Conservation (phyloP, 441 rosid genomes). For the Bruguiera hainesii region DNA sequence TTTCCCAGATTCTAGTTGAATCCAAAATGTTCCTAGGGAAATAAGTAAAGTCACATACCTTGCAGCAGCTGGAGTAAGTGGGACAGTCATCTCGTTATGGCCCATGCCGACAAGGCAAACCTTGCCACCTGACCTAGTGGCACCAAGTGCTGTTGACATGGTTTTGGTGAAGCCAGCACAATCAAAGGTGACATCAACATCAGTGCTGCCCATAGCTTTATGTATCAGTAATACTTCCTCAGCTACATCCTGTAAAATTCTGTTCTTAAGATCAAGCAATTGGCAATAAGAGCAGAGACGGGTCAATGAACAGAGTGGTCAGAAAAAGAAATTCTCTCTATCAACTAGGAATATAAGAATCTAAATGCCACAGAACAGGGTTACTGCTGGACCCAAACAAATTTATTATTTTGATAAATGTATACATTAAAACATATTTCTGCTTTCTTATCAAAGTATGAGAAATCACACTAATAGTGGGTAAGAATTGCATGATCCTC, state of each 20-base stretch:
- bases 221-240: slow-evolving; percentile 56
- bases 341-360: too few species aligned
- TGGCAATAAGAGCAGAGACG: neutral
- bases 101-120: slow-evolving; percentile 98
- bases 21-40: neutral
- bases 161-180: slow-evolving; percentile 86
- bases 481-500: neutral
- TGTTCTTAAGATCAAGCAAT: neutral
- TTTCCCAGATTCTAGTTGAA: neutral
- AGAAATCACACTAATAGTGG: neutral
- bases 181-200: slow-evolving; percentile 68
- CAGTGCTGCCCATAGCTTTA: slow-evolving; percentile 50
- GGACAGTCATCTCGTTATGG: slow-evolving; percentile 73
- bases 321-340: too few species aligned
- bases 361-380: too few species aligned
- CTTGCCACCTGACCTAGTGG: slow-evolving; percentile 71
- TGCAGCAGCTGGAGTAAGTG: slow-evolving; percentile 85
- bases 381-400: too few species aligned
- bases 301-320: neutral
- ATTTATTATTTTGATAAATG: too few species aligned
- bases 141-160: slow-evolving; percentile 76
- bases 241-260: slow-evolving; percentile 47
- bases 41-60: slow-evolving; percentile 37
- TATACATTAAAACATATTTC: too few species aligned
- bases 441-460: too few species aligned